Conservation (phyloP, 2,329 filamentous ascomycete genomes). For the Phialophora verrucosa region DNA sequence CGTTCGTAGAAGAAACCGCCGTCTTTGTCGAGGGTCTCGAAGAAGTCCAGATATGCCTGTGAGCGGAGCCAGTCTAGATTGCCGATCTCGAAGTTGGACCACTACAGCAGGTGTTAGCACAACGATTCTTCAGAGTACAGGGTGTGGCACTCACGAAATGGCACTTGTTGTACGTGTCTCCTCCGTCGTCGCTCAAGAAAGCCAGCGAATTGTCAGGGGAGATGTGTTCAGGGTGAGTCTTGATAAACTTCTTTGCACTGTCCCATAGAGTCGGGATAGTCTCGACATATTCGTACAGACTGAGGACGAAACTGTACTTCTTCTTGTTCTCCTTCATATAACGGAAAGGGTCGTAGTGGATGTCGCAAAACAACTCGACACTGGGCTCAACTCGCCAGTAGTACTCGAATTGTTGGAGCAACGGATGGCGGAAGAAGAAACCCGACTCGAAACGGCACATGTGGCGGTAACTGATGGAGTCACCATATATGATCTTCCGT, state of each 20-base stretch:
- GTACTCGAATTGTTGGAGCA: slow-evolving; percentile 97
- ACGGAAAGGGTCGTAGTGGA: slow-evolving; percentile 94
- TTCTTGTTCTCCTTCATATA: slow-evolving; percentile 96
- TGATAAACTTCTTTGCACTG: slow-evolving; percentile 91
- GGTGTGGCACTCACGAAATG: slow-evolving; percentile 76
- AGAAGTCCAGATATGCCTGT: slow-evolving; percentile 87
- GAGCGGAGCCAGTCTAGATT: slow-evolving; percentile 93
- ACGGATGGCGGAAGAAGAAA: slow-evolving; percentile 95
- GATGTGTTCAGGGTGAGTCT: slow-evolving; percentile 87
- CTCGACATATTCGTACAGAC: slow-evolving; percentile 93
- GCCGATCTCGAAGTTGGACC: slow-evolving; percentile 99
- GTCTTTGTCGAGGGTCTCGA: slow-evolving; percentile 82
- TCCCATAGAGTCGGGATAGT: slow-evolving; percentile 97
- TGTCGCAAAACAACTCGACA: slow-evolving; percentile 93
- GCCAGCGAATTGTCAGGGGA: slow-evolving; percentile 81
- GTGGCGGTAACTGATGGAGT: slow-evolving; percentile 95
- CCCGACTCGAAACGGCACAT: slow-evolving; percentile 99
- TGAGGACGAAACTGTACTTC: slow-evolving; percentile 97
- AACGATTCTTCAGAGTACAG: neutral
- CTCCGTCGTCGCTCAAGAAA: slow-evolving; percentile 89
- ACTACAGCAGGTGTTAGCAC: slow-evolving; percentile 59
- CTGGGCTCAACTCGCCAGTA: slow-evolving; percentile 99
- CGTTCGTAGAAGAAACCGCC: slow-evolving; percentile 99
- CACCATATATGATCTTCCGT: slow-evolving; percentile 97
- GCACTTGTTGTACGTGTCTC: slow-evolving; percentile 93